These are phyloP conservation scores for Lithocarpus polystachyus DNA, from an alignment of 306 rosid genomes.

Conservation along the genomic window DNA sequence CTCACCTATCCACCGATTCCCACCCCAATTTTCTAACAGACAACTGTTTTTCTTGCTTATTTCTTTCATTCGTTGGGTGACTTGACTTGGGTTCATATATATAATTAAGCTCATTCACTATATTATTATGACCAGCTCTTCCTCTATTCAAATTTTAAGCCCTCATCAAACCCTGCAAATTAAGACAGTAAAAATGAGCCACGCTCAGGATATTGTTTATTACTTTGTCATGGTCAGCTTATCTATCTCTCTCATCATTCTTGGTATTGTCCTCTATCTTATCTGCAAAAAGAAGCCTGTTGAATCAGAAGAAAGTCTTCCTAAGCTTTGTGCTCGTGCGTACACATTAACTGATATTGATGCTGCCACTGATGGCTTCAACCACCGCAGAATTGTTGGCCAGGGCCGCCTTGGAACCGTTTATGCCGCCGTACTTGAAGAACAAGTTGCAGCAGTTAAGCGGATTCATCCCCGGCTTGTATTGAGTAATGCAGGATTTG, in stretches of 20 bases:
- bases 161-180: not conserved
- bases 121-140: constrained; percentile 17
- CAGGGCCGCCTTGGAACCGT: constrained; percentile 77
- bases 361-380: constrained; percentile 80
- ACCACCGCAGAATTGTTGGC: constrained; percentile 57
- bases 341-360: constrained; percentile 53
- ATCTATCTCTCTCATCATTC: constrained; percentile 46
- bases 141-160: constrained; percentile 15
- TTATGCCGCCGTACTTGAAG: constrained; percentile 54
- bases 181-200: constrained; percentile 39
- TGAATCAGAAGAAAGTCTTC: constrained; percentile 47
- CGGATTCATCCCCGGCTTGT: constrained; percentile 70
- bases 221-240: constrained; percentile 39
- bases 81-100: not conserved
- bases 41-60: constrained; percentile 1
- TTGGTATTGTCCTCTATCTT: constrained; percentile 36
- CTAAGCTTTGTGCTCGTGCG: constrained; percentile 45
- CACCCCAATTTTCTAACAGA: constrained; percentile 28
- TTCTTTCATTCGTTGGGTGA: not conserved
- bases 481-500: constrained; percentile 68
- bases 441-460: constrained; percentile 57
- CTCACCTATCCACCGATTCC: constrained; percentile 35
- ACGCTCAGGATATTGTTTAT: constrained; percentile 38
- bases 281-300: constrained; percentile 55
- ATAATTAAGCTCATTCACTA: constrained; percentile 14